Evolutionary conservation across 345 rosid species (phyloP), one percentile per base, ranked within the genome.

Genomic region (Populus simonii): DNA sequence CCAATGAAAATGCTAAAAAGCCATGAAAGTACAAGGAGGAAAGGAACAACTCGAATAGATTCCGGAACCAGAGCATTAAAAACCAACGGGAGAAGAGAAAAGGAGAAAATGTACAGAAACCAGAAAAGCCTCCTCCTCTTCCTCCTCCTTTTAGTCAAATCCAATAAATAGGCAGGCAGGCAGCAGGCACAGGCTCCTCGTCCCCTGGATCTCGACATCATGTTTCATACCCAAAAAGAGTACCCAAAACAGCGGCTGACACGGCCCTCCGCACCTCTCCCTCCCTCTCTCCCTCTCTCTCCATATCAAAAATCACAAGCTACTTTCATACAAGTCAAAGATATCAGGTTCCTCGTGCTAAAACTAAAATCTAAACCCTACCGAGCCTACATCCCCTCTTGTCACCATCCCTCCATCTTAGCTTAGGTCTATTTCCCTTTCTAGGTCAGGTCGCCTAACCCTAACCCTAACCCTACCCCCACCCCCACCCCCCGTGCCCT

Each of bases 381-480:
- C 51, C 17, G 5, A 12, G 51, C 51, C 51, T 45, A 45, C 41
- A 6, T 7, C 35, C 35, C 41, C 8, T 39, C 41, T 39, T 45
- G 51, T 45, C 18, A 13, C 51, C 51, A 45, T 45, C 51, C 51
- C 51, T 45, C 51, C 51, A 15, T 13, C 51, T 45, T 13, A 13
- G 51, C 51, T 33, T 13, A 13, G 17, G 51, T 45, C 51, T 3
- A 45, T 13, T 45, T 12, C 51, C 51, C 51, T 45, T 0, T 45
- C 17, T 45, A 45, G 17, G 51, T 45, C 51, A 36, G 22, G 8
- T 39, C 10, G 1, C 51, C 22, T 9, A 62, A 15, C 38, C 41
- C 25, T 17, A n/a, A 2, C 66, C 35, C 7, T 9, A 31, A 43
- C 38, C 41, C 66, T 8, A 7, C 83, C 94, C 51, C 99, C 96